Base-by-base conservation (phyloP, 106 monocot genomes). In the Xerophyta viscosa region DNA sequence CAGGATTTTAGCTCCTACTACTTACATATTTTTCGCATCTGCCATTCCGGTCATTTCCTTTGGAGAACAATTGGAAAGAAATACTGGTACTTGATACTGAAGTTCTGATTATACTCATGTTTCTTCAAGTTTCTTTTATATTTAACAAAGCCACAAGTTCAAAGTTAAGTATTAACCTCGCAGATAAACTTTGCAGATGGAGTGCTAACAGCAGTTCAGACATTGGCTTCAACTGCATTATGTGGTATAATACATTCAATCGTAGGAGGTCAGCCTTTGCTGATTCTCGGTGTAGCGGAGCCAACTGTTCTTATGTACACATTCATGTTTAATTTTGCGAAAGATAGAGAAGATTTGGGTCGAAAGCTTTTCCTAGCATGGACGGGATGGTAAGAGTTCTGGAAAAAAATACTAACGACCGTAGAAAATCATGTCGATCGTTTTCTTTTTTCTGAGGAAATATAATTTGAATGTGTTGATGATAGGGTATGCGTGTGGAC, bases 401-500 rank as follows among this genome's bases (percentile, higher is more conserved):
- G 3, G 41, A n/a, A 61, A 31, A 15, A 24, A 23, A 7, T 2
- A 24, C 27, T 17, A 48, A 20, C 24, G 11, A 33, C 15, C 24
- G 26, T 3, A 54, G 15, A 2, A 15, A 39, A 39, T 12, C 15
- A 10, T 7, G n/a, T n/a, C n/a, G n/a, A 8, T 2, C 10, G 10
- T 39, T 39, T 12, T 2, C 11, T 12, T 2, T 1, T 12, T 8
- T 39, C 15, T 39, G 15, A 39, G 6, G 5, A 41, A 3, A 24
- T 41, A 46, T 29, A 15, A 9, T 44, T 1, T 15, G 19, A 54
- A 27, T 8, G 27, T 43, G 25, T 7, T 24, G 3, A 67, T 43
- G 31, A 45, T 69, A 91, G 91, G 91, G 91, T 91, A 12, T 91
- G 86, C 41, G 78, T 91, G 1, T 91, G 91, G 91, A 86, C 91